Percentiles rank a stretch among this genome's conserved stretches.
Evolutionary conservation across 2,329 filamentous ascomycete species (phyloP).

Genomic region (Aspergillus sp.): DNA sequence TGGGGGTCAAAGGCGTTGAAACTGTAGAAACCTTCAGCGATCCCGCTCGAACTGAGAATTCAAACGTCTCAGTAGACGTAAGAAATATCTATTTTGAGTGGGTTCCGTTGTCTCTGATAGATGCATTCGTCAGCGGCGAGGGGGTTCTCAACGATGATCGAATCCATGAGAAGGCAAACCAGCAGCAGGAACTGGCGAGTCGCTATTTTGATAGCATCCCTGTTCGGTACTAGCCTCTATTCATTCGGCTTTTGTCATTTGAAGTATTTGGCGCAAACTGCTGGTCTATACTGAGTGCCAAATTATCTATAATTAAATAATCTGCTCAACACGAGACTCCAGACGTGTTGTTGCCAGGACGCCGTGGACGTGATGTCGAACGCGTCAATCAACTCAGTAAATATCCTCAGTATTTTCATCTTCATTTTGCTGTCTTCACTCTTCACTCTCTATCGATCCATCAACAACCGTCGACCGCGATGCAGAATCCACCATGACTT

Average conservation of each 20-base stretch:
- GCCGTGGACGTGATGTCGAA: not conserved
- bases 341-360: slow-evolving; percentile 11
- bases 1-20: slow-evolving; percentile 24
- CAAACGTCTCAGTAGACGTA: slow-evolving; percentile 30
- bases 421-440: not conserved
- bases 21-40: slow-evolving; percentile 19
- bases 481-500: not conserved
- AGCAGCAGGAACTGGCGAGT: slow-evolving; percentile 19
- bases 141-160: slow-evolving; percentile 37
- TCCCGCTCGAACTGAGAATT: slow-evolving; percentile 2
- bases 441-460: not conserved
- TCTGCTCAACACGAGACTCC: not conserved
- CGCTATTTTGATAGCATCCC: slow-evolving; percentile 21
- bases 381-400: not conserved
- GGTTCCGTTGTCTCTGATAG: slow-evolving; percentile 53
- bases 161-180: slow-evolving; percentile 24
- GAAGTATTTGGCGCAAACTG: not conserved
- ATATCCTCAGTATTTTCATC: not conserved
- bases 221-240: slow-evolving; percentile 4
- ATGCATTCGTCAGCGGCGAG: slow-evolving; percentile 57
- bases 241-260: not conserved
- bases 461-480: not conserved
- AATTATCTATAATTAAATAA: not conserved
- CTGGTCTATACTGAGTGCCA: not conserved
- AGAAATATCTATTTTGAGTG: slow-evolving; percentile 61